phyloP scores from a whole-genome alignment of 768 basidiomycete species.

The Cubamyces sp. region DNA sequence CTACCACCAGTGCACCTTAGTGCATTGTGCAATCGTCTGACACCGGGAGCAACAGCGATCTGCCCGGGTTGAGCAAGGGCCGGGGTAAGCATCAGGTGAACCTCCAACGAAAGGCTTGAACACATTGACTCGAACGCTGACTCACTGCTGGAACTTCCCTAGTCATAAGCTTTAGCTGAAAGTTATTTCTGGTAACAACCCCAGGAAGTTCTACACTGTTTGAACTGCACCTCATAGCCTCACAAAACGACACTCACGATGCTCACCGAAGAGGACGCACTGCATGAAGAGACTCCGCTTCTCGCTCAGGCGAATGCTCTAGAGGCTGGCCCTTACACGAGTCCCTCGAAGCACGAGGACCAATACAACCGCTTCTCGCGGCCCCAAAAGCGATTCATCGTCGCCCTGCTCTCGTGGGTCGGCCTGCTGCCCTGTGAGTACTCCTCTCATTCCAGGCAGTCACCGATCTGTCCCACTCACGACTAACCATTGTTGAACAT shows the following conservation, averaged over 20 bases:
- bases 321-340: background rate
- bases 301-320: constrained; percentile 2
- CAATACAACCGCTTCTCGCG: constrained; percentile 62
- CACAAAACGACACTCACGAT: background rate
- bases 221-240: too few relatives aligned
- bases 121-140: too few relatives aligned
- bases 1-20: too few relatives aligned
- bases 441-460: background rate
- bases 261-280: constrained; percentile 5
- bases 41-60: too few relatives aligned
- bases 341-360: constrained; percentile 29
- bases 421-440: constrained; percentile 66
- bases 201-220: too few relatives aligned
- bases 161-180: too few relatives aligned
- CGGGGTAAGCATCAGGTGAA: too few relatives aligned
- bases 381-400: constrained; percentile 53
- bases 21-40: too few relatives aligned
- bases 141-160: too few relatives aligned
- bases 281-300: constrained; percentile 9
- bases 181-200: too few relatives aligned
- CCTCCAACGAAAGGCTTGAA: too few relatives aligned
- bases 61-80: too few relatives aligned
- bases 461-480: background rate
- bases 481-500: background rate
- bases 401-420: constrained; percentile 59